phyloP scores from a whole-genome alignment of 2,329 filamentous ascomycete species.

The Pseudogymnoascus sp. region DNA sequence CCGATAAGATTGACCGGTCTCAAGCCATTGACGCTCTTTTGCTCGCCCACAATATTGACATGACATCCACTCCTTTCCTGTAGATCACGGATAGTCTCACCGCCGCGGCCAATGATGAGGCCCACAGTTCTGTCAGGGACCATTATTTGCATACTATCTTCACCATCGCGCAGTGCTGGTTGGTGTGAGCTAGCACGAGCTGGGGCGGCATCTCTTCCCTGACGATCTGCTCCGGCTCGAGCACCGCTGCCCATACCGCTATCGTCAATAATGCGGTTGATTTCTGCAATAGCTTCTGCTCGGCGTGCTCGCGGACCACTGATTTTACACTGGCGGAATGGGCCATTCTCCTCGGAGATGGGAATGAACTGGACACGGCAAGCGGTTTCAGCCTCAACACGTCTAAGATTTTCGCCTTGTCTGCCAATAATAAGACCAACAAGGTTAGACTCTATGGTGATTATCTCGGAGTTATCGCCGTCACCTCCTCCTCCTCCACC shows the following conservation, averaged over 20 bases:
- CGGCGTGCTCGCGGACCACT: conserved; percentile 66
- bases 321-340: conserved; percentile 79
- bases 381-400: conserved; percentile 74
- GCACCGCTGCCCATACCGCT: conserved; percentile 58
- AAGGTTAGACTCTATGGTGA: conserved; percentile 78
- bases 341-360: conserved; percentile 62
- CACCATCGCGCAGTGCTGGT: conserved; percentile 63
- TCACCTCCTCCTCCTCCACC: conserved; percentile 29
- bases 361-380: conserved; percentile 86
- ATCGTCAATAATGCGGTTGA: conserved; percentile 82
- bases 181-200: conserved; percentile 28
- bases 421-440: conserved; percentile 88
- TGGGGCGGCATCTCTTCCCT: conserved; percentile 29
- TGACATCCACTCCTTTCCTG: conserved; percentile 91
- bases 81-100: conserved; percentile 86
- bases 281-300: conserved; percentile 72
- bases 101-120: conserved; percentile 86
- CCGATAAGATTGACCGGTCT: conserved; percentile 88
- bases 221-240: conserved; percentile 35
- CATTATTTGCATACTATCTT: conserved; percentile 88
- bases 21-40: conserved; percentile 84
- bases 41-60: conserved; percentile 90
- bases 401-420: conserved; percentile 79
- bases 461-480: conserved; percentile 71
- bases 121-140: conserved; percentile 89